These are phyloP conservation scores for Wickerhamiella slavikovae DNA, from an alignment of 805 yeast genomes.

Conservation along the genomic window DNA sequence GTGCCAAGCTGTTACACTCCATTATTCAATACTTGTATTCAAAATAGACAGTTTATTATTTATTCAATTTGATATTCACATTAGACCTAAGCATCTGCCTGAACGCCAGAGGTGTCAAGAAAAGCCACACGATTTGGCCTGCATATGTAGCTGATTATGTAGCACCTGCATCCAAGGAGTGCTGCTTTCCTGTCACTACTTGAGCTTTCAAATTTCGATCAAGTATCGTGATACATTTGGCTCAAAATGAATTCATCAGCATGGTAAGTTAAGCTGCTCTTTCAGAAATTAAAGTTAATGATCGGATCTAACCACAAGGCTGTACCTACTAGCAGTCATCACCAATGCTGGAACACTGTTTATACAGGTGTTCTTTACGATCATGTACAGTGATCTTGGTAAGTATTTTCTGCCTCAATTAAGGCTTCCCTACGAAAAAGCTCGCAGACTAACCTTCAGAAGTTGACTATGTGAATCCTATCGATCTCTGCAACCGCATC, in stretches of 20 bases:
- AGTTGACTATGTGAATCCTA: constrained; percentile 80
- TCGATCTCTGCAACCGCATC: constrained; percentile 82
- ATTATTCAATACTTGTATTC: not conserved
- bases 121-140: too few relatives aligned
- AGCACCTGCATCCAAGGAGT: too few relatives aligned
- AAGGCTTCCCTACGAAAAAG: too few relatives aligned
- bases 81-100: too few relatives aligned
- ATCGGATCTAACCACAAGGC: too few relatives aligned
- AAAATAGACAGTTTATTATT: too few relatives aligned
- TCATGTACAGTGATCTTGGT: constrained; percentile 82
- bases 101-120: too few relatives aligned
- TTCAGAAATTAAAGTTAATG: too few relatives aligned
- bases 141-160: too few relatives aligned
- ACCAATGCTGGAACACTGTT: constrained; percentile 76
- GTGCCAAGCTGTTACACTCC: not conserved
- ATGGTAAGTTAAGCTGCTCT: constrained; percentile 2
- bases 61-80: too few relatives aligned
- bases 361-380: constrained; percentile 84
- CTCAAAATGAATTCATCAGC: constrained; percentile 2
- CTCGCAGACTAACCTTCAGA: constrained; percentile 9
- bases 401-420: constrained; percentile 6
- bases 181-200: too few relatives aligned
- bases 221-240: not conserved
- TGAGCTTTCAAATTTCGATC: too few relatives aligned
- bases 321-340: constrained; percentile 36